A percentile compares a stretch with the other conserved stretches of the same genome.
These are phyloP conservation scores for Solanum hybrid DNA, from an alignment of 305 asterid genomes.

Conservation along the genomic window DNA sequence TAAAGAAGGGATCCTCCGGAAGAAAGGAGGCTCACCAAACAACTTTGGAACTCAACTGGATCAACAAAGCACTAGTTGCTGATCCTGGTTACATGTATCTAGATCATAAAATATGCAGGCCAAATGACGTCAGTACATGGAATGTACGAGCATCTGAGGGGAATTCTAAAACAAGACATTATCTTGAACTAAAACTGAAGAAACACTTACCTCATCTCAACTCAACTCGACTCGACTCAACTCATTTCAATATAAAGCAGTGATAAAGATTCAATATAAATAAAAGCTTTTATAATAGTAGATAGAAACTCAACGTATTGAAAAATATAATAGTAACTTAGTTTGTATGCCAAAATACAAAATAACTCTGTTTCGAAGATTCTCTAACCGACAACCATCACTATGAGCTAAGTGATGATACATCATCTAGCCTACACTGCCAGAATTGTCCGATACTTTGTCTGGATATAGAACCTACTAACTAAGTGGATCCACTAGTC, in stretches of 20 bases:
- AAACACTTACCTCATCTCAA: background rate
- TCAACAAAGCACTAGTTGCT: fast-evolving
- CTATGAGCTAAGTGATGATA: background rate
- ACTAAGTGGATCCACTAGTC: background rate
- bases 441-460: background rate
- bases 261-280: background rate
- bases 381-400: background rate
- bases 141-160: background rate
- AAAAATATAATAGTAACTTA: background rate
- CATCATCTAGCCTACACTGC: background rate
- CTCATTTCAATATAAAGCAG: background rate
- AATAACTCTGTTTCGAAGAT: background rate
- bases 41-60: background rate
- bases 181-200: background rate
- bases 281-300: too few species aligned
- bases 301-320: background rate
- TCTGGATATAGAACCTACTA: background rate
- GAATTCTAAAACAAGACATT: background rate
- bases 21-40: background rate
- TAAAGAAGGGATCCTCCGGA: background rate
- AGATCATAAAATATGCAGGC: background rate
- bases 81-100: background rate
- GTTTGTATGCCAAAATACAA: too few species aligned
- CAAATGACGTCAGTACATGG: background rate
- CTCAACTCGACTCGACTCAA: too few species aligned